Conservation (phyloP, 2,329 filamentous ascomycete species). For the Thielaviopsis cerberus region DNA sequence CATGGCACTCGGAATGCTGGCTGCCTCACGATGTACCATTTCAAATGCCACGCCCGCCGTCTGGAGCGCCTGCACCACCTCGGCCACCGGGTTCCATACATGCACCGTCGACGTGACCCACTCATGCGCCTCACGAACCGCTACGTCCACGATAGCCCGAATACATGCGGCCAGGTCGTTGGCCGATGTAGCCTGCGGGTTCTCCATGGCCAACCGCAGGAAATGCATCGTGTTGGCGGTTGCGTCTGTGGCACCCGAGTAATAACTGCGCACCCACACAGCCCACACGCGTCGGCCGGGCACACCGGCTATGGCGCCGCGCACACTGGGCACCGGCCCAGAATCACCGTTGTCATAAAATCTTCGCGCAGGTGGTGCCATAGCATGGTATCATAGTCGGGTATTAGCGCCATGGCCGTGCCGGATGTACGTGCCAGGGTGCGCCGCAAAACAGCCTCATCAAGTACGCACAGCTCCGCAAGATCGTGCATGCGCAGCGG, state of each 20-base stretch:
- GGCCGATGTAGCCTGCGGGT: conserved; percentile 22
- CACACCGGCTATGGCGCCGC: conserved; percentile 47
- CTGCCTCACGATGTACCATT: conserved; percentile 37
- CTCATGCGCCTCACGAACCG: conserved; percentile 48
- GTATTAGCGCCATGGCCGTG: conserved; percentile 26
- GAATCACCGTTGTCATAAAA: conserved; percentile 49
- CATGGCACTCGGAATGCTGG: conserved; percentile 52
- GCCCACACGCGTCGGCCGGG: conserved; percentile 43
- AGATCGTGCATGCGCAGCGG: conserved; percentile 43
- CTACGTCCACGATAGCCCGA: conserved; percentile 43
- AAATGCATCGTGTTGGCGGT: conserved; percentile 51
- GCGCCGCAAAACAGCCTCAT: conserved; percentile 42
- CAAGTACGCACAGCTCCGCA: conserved; percentile 38
- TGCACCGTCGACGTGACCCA: conserved; percentile 56
- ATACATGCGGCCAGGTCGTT: conserved; percentile 34
- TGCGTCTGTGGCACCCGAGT: conserved; percentile 27
- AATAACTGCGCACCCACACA: conserved; percentile 52
- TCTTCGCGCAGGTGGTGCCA: conserved; percentile 74
- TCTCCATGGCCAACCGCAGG: conserved; percentile 49
- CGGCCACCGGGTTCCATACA: conserved; percentile 62
- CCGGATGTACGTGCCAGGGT: conserved; percentile 27
- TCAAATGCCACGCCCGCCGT: conserved; percentile 29
- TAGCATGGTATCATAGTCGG: conserved; percentile 46
- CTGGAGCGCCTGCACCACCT: conserved; percentile 28
- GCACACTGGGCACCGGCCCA: conserved; percentile 35